Conservation (phyloP, 257 asterid species). For the Solanum stenotomum region DNA sequence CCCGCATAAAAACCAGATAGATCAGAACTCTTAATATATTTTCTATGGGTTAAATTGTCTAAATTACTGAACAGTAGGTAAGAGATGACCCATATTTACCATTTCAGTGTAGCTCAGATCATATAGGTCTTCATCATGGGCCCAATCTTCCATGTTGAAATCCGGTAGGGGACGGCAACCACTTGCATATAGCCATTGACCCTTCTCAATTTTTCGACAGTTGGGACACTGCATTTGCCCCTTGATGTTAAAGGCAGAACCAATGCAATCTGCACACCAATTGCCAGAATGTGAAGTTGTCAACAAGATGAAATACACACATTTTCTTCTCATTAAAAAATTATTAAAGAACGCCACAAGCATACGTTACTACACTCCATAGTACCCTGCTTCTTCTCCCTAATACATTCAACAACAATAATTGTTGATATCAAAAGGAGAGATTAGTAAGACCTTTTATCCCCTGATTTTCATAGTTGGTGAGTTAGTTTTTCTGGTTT, state of each 20-base stretch:
- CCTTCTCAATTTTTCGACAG: conserved; percentile 95
- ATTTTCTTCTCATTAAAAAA: neutral
- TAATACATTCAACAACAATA: neutral
- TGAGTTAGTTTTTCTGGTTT: neutral
- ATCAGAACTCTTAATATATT: neutral
- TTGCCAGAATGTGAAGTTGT: neutral
- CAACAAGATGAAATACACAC: neutral
- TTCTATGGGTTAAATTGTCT: neutral
- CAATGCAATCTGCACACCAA: conserved; percentile 80
- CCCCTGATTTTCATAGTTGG: neutral
- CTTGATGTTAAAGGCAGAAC: conserved; percentile 92
- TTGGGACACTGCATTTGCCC: conserved; percentile 99
- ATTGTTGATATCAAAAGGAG: neutral
- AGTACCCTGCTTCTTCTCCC: neutral
- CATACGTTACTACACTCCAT: neutral
- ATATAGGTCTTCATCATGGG: conserved; percentile 85
- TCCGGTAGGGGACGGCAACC: conserved; percentile 80
- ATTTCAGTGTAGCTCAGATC: conserved; percentile 79
- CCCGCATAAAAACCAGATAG: neutral
- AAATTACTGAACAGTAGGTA: neutral
- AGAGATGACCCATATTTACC: conserved; percentile 27
- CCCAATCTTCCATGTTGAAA: conserved; percentile 83
- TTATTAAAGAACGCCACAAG: neutral
- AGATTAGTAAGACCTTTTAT: neutral
- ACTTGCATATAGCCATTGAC: conserved; percentile 91